Evolutionary conservation across 768 basidiomycete species (phyloP).

Genomic region (Rhodotorula toruloides): DNA sequence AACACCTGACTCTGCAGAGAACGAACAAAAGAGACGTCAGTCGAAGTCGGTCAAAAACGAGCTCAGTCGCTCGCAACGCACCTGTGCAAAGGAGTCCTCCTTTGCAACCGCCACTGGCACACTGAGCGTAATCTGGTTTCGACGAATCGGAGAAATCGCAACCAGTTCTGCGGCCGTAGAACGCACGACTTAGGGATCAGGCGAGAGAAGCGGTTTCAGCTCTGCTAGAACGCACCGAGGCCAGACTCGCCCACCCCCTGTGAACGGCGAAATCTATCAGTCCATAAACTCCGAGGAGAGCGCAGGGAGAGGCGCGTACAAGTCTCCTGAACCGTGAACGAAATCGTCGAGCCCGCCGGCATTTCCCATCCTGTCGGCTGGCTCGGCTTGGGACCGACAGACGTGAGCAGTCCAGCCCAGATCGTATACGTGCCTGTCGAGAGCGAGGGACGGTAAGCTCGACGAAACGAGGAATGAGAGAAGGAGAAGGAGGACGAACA

Average conservation of each 20-base stretch:
- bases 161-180: background rate
- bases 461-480: too few species aligned
- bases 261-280: too few species aligned
- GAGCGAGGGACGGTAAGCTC: background rate
- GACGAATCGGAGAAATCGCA: slow-evolving; percentile 18
- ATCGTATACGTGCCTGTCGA: slow-evolving; percentile 16
- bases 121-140: background rate
- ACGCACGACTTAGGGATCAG: background rate
- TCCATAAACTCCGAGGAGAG: background rate
- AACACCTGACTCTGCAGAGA: background rate
- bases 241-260: slow-evolving; percentile 5
- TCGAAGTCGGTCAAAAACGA: background rate
- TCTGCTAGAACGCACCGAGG: background rate
- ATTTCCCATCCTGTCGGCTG: slow-evolving; percentile 24
- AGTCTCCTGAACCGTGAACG: slow-evolving; percentile 16
- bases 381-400: slow-evolving; percentile 4
- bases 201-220: background rate
- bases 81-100: background rate
- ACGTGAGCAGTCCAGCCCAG: slow-evolving; percentile 11
- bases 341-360: background rate
- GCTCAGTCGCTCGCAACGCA: background rate
- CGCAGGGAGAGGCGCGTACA: background rate
- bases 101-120: background rate
- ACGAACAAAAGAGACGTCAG: background rate
- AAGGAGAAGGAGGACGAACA: background rate